Conservation (phyloP, 129 eudicot species). For the Tanacetum coccineum region DNA sequence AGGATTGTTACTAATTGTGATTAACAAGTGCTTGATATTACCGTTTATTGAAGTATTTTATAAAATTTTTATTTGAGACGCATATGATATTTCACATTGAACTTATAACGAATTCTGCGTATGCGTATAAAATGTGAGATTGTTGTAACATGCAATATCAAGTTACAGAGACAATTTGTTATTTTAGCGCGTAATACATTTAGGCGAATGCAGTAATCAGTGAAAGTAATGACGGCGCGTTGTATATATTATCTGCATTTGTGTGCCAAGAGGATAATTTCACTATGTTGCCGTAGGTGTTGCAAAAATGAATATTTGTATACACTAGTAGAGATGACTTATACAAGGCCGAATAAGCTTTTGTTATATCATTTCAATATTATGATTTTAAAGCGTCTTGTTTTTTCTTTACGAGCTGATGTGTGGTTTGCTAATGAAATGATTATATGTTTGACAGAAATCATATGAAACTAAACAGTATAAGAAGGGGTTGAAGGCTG, state of each 20-base stretch:
- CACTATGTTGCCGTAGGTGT: too few relatives aligned
- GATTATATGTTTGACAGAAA: conserved; percentile 55
- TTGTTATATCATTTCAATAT: too few relatives aligned
- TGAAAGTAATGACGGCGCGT: too few relatives aligned
- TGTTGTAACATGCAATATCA: conserved; percentile 9
- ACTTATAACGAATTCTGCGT: neutral
- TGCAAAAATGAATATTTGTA: too few relatives aligned
- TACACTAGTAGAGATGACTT: neutral
- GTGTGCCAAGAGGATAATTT: too few relatives aligned
- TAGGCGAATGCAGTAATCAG: too few relatives aligned
- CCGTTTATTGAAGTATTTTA: too few relatives aligned
- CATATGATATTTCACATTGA: conserved; percentile 15
- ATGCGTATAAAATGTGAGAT: neutral
- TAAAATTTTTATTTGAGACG: neutral
- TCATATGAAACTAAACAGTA: conserved; percentile 96
- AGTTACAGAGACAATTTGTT: neutral
- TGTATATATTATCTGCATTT: too few relatives aligned
- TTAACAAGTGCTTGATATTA: neutral
- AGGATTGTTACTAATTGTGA: conserved; percentile 9
- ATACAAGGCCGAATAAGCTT: neutral
- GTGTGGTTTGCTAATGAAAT: conserved; percentile 19
- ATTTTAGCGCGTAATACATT: neutral
- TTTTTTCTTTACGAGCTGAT: neutral
- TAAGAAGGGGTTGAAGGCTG: conserved; percentile 96
- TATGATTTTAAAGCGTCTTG: too few relatives aligned